Percentiles rank a stretch among this genome's conserved stretches.
These are phyloP conservation scores for Saccharomyces pastorianus DNA, from an alignment of 1,139 yeast genomes.

Conservation along the genomic window DNA sequence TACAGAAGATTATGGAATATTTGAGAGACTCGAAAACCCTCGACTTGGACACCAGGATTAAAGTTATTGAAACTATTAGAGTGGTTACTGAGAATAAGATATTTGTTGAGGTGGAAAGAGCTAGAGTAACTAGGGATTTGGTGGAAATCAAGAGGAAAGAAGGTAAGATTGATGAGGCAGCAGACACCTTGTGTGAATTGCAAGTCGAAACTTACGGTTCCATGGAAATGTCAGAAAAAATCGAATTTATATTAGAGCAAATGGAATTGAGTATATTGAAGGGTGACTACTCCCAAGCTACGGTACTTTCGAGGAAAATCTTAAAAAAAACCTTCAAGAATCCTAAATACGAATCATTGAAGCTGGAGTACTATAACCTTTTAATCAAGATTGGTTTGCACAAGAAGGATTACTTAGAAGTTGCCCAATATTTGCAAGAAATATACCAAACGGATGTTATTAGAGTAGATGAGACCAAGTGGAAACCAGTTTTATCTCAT, in stretches of 20 bases:
- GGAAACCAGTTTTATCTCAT: slow-evolving; percentile 55
- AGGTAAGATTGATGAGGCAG: slow-evolving; percentile 76
- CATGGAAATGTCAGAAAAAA: slow-evolving; percentile 85
- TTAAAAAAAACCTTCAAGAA: slow-evolving; percentile 65
- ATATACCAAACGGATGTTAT: slow-evolving; percentile 72
- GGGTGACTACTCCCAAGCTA: slow-evolving; percentile 81
- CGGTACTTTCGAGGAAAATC: slow-evolving; percentile 81
- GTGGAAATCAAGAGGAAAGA: slow-evolving; percentile 65
- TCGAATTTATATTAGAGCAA: slow-evolving; percentile 85
- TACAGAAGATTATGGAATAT: slow-evolving; percentile 61
- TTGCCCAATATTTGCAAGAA: slow-evolving; percentile 72
- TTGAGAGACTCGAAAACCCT: slow-evolving; percentile 45
- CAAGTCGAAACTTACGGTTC: slow-evolving; percentile 97
- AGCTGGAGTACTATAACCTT: slow-evolving; percentile 67
- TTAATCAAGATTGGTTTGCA: slow-evolving; percentile 69
- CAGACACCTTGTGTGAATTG: slow-evolving; percentile 81
- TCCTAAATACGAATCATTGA: slow-evolving; percentile 49
- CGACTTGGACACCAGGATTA: slow-evolving; percentile 55
- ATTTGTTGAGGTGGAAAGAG: slow-evolving; percentile 93
- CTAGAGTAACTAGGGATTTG: slow-evolving; percentile 75
- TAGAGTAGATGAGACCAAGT: slow-evolving; percentile 46
- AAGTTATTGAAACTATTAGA: slow-evolving; percentile 70
- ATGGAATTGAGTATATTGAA: slow-evolving; percentile 74
- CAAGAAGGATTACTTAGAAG: slow-evolving; percentile 72
- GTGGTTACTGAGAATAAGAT: slow-evolving; percentile 89